Evolutionary conservation across 2,329 filamentous ascomycete genomes (phyloP).

Genomic region (Paracorniculantispora psalliotae): DNA sequence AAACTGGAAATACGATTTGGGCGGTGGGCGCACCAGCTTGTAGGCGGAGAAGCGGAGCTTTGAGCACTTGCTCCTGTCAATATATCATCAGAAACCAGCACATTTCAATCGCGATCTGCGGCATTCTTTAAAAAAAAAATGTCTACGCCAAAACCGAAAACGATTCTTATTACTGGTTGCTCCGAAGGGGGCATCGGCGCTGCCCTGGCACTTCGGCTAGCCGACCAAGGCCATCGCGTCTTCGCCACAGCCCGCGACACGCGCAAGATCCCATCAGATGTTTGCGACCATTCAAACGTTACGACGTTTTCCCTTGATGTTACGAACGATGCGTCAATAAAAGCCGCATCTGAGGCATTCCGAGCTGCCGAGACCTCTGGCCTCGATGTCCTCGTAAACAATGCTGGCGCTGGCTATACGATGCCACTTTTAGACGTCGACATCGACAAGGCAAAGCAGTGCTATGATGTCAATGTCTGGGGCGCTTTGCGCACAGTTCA

Average conservation of each 20-base stretch:
- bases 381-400: conserved; percentile 23
- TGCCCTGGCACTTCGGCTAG: conserved; percentile 20
- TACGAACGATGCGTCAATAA: conserved; percentile 23
- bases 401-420: conserved; percentile 19
- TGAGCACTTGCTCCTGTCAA: background rate
- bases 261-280: conserved; percentile 21
- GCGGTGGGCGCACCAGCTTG: background rate
- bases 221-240: conserved; percentile 25
- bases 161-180: conserved; percentile 14
- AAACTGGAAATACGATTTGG: background rate
- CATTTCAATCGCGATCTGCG: background rate
- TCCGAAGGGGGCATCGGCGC: conserved; percentile 24
- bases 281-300: conserved; percentile 20
- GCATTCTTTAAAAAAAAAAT: background rate
- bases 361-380: conserved; percentile 14
- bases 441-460: conserved; percentile 25
- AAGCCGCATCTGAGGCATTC: conserved; percentile 17
- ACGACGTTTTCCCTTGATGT: conserved; percentile 29
- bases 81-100: background rate
- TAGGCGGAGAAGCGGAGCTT: background rate
- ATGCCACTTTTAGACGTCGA: conserved; percentile 27
- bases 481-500: conserved; percentile 31
- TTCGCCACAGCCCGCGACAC: conserved; percentile 27
- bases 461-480: conserved; percentile 42
- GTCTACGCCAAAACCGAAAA: background rate